Conservation (phyloP, 805 yeast species). For the Ogataea allantospora region DNA sequence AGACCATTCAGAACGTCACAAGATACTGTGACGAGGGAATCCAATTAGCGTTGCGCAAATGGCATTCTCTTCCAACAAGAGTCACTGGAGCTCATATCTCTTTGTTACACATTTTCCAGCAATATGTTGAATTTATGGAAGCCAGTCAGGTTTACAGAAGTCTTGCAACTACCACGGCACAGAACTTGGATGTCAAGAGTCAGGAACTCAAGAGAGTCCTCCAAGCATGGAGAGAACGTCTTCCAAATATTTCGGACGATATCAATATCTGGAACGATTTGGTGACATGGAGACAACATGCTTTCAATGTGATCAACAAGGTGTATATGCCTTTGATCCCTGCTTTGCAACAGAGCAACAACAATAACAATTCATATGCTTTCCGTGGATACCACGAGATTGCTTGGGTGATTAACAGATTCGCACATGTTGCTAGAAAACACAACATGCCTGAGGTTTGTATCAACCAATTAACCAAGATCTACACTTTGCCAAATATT, state of each 20-base stretch:
- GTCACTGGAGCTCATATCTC: constrained; percentile 84
- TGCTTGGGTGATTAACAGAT: constrained; percentile 97
- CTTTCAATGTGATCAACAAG: constrained; percentile 91
- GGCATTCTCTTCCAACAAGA: constrained; percentile 84
- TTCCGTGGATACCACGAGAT: constrained; percentile 98
- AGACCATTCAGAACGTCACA: constrained; percentile 79
- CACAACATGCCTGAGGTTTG: constrained; percentile 98
- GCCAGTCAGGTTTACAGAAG: constrained; percentile 92
- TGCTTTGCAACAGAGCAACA: constrained; percentile 68
- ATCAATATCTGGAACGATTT: constrained; percentile 96
- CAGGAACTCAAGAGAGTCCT: constrained; percentile 92
- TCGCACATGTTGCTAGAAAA: constrained; percentile 97
- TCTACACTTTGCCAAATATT: constrained; percentile 92
- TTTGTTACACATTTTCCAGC: constrained; percentile 91
- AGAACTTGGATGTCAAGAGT: constrained; percentile 86
- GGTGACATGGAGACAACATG: constrained; percentile 98
- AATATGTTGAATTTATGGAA: constrained; percentile 95
- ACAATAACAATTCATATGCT: constrained; percentile 85
- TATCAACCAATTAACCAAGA: constrained; percentile 85
- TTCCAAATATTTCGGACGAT: constrained; percentile 97
- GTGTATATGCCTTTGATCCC: constrained; percentile 93
- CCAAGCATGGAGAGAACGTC: constrained; percentile 96
- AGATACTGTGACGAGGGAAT: constrained; percentile 94
- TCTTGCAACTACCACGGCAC: constrained; percentile 84
- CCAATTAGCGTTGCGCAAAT: constrained; percentile 83